Evolutionary conservation across 1,284 basidiomycete genomes (phyloP), one percentile per base, ranked within the genome.

Genomic region (Vanrija pseudolonga): DNA sequence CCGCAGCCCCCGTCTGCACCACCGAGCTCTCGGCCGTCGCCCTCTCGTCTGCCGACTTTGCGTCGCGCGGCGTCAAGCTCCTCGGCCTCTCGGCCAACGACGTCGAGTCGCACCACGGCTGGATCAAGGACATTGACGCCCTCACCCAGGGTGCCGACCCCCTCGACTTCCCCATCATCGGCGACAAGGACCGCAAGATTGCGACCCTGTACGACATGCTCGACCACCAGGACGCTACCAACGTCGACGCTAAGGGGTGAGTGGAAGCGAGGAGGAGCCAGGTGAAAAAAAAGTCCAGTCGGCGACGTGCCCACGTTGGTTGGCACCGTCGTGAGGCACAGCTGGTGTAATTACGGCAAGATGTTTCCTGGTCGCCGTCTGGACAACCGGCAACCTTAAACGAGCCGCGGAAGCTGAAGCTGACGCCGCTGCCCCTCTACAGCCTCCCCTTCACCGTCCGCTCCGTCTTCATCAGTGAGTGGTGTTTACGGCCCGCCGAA

Each of bases 11-110:
- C 54, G 79, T 94, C 50, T 95, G 91, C 81, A 91, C 96, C 46
- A 99, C 96, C 48, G 96, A 98, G 80, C 86, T 99, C 48, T 93
- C 90, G 51, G 94, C 96, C 71, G 92, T 97, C 32, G 88, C 95
- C 40, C 86, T 89, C 65, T 85, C 88, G 58, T 81, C 83, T n/a
- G 79, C 80, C 17, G 93, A 98, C 74, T 99, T 98, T 75, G 80
- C 77, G 59, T 84, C 85, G 69, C 88, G 95, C 59, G 85, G 86
- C 60, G 92, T 97, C 68, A 98, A 98, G 67, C 90, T 96, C 62
- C 90, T 73, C 60, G 71, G 94, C 41, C 85, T 98, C 57, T 96
- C 91, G 46, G 93, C 93, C 73, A 98, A 98, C 78, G 84, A 83
- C 66, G 83, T 98, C 59, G 78, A 84, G 17, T 87, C 88, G 44